Base-by-base conservation (phyloP, 306 rosid genomes). In the Lathyrus aphaca region DNA sequence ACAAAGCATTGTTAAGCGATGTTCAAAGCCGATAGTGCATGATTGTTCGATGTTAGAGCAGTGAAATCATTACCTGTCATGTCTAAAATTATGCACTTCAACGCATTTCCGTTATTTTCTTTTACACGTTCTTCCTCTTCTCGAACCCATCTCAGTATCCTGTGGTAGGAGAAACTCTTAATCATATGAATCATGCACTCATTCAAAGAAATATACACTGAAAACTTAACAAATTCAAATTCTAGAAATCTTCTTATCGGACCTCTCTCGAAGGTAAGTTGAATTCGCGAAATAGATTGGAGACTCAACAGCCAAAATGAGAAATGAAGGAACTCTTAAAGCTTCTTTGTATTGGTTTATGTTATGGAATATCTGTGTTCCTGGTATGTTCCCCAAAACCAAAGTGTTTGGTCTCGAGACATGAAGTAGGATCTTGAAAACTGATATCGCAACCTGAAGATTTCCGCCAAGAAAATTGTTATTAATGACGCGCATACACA, bases 261-360 rank as follows among this genome's bases (percentile, higher is more conserved):
- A 91, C 99, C 97, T 89, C 85, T 95, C 99, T 77, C 87, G 92
- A 23, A 95, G 82, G 85, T 91, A 95, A 59, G 92, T 91, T 38
- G 97, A 89, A 77, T 94, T 94, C 42, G 97, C 95, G 40, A 91
- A 95, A 83, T 84, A 95, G 74, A 95, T 81, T 64, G 99, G 99
- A 69, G 97, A 86, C 73, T 91, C 96, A 23, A 95, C 45, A 8
- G 88, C 91, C 39, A 95, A 85, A 67, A 89, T 79, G 83, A 95
- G 91, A 78, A 91, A 86, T 0, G 96, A 88, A 77, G 99, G 91
- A 68, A 95, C 51, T 76, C 96, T 88, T 43, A 30, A 64, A 68
- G 91, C 96, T 53, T 95, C 97, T 82, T 73, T 82, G 64, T 95
- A 91, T 78, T 88, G 88, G 57, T 66, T 81, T 65, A 84, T 72